Evolutionary conservation across 805 yeast species (phyloP).

Genomic region (Gaillardinia entomophila): DNA sequence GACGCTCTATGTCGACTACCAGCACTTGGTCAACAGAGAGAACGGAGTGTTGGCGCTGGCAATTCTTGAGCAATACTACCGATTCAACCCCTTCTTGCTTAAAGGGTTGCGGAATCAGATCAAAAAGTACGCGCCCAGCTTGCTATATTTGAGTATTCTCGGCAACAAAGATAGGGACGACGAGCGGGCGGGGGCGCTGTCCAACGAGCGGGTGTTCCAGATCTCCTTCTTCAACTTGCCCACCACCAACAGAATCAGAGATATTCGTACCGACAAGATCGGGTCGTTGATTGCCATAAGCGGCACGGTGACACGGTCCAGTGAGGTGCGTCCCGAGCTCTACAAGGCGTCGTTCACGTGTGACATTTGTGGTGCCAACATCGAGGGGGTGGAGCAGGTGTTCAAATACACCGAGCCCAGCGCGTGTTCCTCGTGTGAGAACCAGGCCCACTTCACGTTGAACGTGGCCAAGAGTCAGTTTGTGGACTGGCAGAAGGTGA

Average conservation of each 20-base stretch:
- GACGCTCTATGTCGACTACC: slow-evolving; percentile 81
- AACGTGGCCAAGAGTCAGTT: slow-evolving; percentile 80
- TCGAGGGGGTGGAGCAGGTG: slow-evolving; percentile 86
- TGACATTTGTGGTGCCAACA: slow-evolving; percentile 77
- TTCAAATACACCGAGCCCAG: slow-evolving; percentile 95
- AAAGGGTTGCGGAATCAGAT: slow-evolving; percentile 70
- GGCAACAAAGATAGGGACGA: slow-evolving; percentile 31
- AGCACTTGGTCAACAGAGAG: slow-evolving; percentile 68
- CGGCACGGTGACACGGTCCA: slow-evolving; percentile 94
- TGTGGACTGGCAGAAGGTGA: slow-evolving; percentile 93
- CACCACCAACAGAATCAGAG: slow-evolving; percentile 76
- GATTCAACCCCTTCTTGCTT: slow-evolving; percentile 82
- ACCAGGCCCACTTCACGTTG: slow-evolving; percentile 80
- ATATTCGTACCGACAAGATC: slow-evolving; percentile 80
- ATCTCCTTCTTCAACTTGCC: slow-evolving; percentile 87
- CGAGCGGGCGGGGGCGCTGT: slow-evolving; percentile 26
- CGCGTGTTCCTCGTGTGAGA: slow-evolving; percentile 84
- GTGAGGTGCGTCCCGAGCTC: slow-evolving; percentile 94
- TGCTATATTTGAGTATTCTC: slow-evolving; percentile 42
- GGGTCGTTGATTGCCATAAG: slow-evolving; percentile 80
- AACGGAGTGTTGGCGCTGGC: slow-evolving; percentile 88
- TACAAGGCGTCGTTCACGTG: slow-evolving; percentile 84
- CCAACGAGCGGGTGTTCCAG: slow-evolving; percentile 74
- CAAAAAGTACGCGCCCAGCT: slow-evolving; percentile 67
- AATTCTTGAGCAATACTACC: slow-evolving; percentile 82